phyloP scores from a whole-genome alignment of 2,329 filamentous ascomycete species.

The Penicillium sp. region DNA sequence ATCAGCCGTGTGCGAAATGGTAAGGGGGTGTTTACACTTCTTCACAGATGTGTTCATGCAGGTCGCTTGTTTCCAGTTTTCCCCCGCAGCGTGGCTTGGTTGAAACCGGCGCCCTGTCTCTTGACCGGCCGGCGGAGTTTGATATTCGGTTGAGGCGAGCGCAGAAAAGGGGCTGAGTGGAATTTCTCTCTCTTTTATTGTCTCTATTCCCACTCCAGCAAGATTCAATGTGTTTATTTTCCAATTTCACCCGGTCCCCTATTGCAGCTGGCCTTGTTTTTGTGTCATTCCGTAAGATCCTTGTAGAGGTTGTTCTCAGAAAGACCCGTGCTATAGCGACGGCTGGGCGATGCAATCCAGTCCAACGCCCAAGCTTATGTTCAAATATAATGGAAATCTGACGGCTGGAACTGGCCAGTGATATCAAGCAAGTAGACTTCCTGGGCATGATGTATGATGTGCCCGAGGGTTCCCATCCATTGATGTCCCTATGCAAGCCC shows the following conservation, averaged over 20 bases:
- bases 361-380: neutral
- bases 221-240: constrained; percentile 42
- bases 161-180: constrained; percentile 43
- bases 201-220: constrained; percentile 45
- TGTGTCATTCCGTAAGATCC: neutral
- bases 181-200: constrained; percentile 45
- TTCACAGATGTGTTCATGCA: constrained; percentile 37
- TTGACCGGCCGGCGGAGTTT: constrained; percentile 46
- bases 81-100: constrained; percentile 37
- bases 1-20: constrained; percentile 30
- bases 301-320: neutral
- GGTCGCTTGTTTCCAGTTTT: constrained; percentile 35
- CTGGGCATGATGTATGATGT: neutral
- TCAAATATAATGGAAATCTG: no score
- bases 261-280: constrained; percentile 3
- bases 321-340: neutral
- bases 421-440: neutral
- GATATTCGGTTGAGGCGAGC: constrained; percentile 43
- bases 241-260: constrained; percentile 24
- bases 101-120: constrained; percentile 36
- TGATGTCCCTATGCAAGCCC: neutral
- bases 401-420: neutral
- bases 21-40: constrained; percentile 37
- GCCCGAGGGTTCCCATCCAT: neutral
- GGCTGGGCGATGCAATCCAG: neutral